Percentiles rank a stretch among this genome's conserved stretches.
phyloP scores from a whole-genome alignment of 2,329 filamentous ascomycete species.

The Ceratocystiopsis sp. region DNA sequence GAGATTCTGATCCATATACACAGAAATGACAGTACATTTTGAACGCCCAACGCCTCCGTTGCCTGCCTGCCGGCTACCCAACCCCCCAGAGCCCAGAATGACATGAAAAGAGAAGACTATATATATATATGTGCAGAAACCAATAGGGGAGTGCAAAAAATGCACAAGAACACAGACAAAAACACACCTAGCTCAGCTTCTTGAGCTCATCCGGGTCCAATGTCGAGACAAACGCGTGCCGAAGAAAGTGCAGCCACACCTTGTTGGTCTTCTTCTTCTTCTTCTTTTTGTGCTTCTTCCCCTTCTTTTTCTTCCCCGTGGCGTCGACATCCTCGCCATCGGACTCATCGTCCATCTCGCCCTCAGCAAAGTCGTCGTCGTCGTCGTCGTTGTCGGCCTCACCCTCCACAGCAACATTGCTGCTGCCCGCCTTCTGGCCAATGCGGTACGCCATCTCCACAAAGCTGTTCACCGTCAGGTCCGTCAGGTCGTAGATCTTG shows the following conservation, averaged over 20 bases:
- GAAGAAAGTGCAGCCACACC: conserved; percentile 62
- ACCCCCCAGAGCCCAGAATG: not conserved
- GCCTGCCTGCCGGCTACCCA: not conserved
- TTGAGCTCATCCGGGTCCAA: conserved; percentile 48
- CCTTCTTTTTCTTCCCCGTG: conserved; percentile 25
- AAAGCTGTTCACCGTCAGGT: conserved; percentile 72
- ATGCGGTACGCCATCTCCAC: conserved; percentile 68
- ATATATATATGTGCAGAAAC: not conserved
- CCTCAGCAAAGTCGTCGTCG: conserved; percentile 12
- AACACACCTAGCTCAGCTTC: conserved; percentile 12
- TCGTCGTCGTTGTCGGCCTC: conserved; percentile 11
- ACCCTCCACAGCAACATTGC: conserved; percentile 3
- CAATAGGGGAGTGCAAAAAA: not conserved
- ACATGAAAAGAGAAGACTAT: not conserved
- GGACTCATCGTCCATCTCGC: conserved; percentile 10
- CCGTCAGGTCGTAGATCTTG: conserved; percentile 53
- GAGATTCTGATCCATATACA: not conserved
- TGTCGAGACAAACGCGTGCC: conserved; percentile 64
- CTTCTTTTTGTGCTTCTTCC: conserved; percentile 32
- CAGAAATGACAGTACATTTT: not conserved
- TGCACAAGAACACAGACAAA: not conserved
- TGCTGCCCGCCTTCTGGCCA: conserved; percentile 26
- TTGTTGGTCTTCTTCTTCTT: conserved; percentile 43
- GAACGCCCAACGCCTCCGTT: not conserved
- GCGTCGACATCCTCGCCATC: conserved; percentile 13